Percentiles rank a stretch among this genome's conserved stretches.
These are phyloP conservation scores for Diplotaxis tenuifolia DNA, from an alignment of 345 rosid genomes.

Conservation along the genomic window DNA sequence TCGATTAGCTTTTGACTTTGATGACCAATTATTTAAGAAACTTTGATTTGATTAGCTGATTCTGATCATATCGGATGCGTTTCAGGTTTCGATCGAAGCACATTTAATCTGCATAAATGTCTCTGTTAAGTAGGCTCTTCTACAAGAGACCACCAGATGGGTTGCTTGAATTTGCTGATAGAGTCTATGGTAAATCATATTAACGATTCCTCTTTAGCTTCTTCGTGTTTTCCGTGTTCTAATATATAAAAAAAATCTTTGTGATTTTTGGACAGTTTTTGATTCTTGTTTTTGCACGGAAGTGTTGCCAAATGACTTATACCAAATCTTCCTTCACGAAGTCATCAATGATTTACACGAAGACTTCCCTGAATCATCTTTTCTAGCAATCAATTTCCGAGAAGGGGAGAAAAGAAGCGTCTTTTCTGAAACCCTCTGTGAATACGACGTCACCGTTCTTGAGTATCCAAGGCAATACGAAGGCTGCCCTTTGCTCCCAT, in stretches of 20 bases:
- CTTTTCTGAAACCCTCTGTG: constrained; percentile 64
- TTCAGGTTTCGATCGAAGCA: constrained; percentile 26
- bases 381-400: constrained; percentile 84
- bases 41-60: background rate
- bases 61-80: background rate
- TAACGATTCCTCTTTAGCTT: background rate
- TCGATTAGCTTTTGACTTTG: constrained; percentile 34
- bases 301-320: constrained; percentile 64
- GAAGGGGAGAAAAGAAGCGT: constrained; percentile 83
- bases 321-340: constrained; percentile 69
- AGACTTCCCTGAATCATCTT: constrained; percentile 75
- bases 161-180: constrained; percentile 85
- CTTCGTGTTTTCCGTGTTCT: background rate
- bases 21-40: background rate
- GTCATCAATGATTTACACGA: constrained; percentile 69
- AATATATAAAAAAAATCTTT: background rate
- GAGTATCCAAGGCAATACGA: constrained; percentile 95
- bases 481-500: constrained; percentile 88
- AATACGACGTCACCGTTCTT: constrained; percentile 78
- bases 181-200: constrained; percentile 76
- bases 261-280: constrained; percentile 57
- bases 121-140: constrained; percentile 83
- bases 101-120: no score
- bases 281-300: constrained; percentile 97
- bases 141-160: constrained; percentile 95